Evolutionary conservation across 805 yeast species (phyloP), one percentile per base, ranked within the genome.

Genomic region (Metschnikowia santaceciliae): DNA sequence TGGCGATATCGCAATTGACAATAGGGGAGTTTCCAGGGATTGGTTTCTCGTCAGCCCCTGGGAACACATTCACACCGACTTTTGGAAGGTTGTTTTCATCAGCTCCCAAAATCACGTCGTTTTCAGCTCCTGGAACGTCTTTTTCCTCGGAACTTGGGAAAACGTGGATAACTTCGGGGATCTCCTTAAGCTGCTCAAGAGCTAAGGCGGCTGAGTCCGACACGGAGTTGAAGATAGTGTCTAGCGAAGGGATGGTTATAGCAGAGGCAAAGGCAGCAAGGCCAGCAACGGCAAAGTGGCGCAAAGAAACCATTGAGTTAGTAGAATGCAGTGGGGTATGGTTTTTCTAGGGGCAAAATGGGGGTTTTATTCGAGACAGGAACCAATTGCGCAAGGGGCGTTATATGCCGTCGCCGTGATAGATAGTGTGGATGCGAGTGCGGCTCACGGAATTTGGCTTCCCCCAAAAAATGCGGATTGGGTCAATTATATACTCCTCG

Each of bases 11-110:
- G 67, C 99, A 92, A 49, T 81, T 77, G 50, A 77, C 72, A 33
- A 94, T 76, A 15, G 98, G 98, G 1, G 97, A 86, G 55, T 82
- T 89, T 5, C 99, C 99, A 1, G 96, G 95, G 37, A 92, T 82
- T 6, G 96, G 96, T 59, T 78, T 79, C 34, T 79, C 79, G 52
- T 71, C 71, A 13, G 59, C 61, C 30, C 50, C 56, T 6, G 66
- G 64, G 22, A 56, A 54, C 4, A 54, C 50, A 26, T 26, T 26
- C 11, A 26, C 13, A 2, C 5, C 4, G 30, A 10, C 30, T 26
- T 26, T 26, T 26, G 30, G 11, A 8, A 26, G 30, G 30, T 11
- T 26, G 11, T 8, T 26, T 26, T 10, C 30, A 26, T 26, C 30
- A 26, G 30, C 30, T 8, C 30, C 30, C 30, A 26, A 3, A 26